These are phyloP conservation scores for Ailanthus altissimus DNA, from an alignment of 345 rosid genomes.

Conservation along the genomic window DNA sequence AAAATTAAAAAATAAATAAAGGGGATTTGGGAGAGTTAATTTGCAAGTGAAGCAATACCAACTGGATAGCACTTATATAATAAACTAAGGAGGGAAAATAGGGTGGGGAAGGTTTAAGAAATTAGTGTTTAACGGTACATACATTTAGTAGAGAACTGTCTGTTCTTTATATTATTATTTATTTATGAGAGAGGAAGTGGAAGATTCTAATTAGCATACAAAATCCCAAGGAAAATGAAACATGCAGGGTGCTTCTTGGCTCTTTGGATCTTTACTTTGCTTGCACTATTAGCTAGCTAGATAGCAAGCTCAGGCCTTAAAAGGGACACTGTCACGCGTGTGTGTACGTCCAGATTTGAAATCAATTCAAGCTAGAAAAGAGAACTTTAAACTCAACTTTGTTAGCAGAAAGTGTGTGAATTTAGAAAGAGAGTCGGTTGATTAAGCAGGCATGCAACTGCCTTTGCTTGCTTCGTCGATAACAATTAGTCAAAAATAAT, in stretches of 20 bases:
- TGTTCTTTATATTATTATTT: background rate
- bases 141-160: background rate
- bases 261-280: conserved; percentile 21
- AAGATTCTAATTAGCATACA: background rate
- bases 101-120: background rate
- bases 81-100: background rate
- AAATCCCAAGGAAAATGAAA: too few species aligned
- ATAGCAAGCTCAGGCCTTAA: background rate
- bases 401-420: background rate
- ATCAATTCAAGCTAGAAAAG: too few species aligned
- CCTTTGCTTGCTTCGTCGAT: too few species aligned
- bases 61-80: conserved; percentile 6
- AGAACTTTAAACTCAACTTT: background rate
- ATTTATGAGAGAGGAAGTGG: background rate
- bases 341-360: background rate
- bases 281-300: conserved; percentile 6
- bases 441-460: too few species aligned
- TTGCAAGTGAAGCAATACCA: conserved; percentile 25
- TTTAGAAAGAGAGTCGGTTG: too few species aligned
- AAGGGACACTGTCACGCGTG: background rate
- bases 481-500: too few species aligned
- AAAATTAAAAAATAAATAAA: background rate
- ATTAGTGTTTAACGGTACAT: background rate
- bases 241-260: too few species aligned
- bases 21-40: background rate